These are phyloP conservation scores for Pseudogymnoascus sp. DNA, from an alignment of 2,329 filamentous ascomycete species.

Conservation along the genomic window DNA sequence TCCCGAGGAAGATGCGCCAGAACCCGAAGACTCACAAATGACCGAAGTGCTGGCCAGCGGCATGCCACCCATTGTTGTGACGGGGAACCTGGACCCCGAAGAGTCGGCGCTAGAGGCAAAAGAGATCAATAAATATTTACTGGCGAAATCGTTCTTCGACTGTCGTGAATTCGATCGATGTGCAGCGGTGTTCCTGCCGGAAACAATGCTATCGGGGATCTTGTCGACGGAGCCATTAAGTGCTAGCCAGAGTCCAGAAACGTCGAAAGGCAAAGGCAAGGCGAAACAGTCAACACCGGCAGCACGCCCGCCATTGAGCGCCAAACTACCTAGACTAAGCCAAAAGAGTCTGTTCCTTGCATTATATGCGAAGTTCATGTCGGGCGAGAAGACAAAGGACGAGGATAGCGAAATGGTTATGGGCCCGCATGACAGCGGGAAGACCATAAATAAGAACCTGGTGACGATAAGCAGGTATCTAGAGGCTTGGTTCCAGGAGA, in stretches of 20 bases:
- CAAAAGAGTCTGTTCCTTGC: constrained; percentile 90
- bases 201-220: constrained; percentile 63
- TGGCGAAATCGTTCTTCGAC: constrained; percentile 92
- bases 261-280: constrained; percentile 54
- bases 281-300: constrained; percentile 26
- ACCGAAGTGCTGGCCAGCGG: constrained; percentile 41
- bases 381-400: constrained; percentile 91
- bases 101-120: constrained; percentile 69
- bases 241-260: constrained; percentile 23
- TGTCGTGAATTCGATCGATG: constrained; percentile 93
- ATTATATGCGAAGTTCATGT: constrained; percentile 84
- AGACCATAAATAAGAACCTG: constrained; percentile 78
- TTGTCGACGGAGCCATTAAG: constrained; percentile 37
- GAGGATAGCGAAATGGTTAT: constrained; percentile 97
- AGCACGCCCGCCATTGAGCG: background rate
- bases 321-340: constrained; percentile 52
- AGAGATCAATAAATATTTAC: constrained; percentile 74
- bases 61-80: constrained; percentile 42
- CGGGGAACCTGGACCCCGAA: constrained; percentile 54
- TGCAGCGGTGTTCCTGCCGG: constrained; percentile 78
- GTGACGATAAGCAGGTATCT: constrained; percentile 65
- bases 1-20: constrained; percentile 43
- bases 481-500: constrained; percentile 70
- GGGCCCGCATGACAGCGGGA: constrained; percentile 81
- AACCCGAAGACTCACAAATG: constrained; percentile 52